Evolutionary conservation across 345 rosid species (phyloP).

Genomic region (Populus simonii): DNA sequence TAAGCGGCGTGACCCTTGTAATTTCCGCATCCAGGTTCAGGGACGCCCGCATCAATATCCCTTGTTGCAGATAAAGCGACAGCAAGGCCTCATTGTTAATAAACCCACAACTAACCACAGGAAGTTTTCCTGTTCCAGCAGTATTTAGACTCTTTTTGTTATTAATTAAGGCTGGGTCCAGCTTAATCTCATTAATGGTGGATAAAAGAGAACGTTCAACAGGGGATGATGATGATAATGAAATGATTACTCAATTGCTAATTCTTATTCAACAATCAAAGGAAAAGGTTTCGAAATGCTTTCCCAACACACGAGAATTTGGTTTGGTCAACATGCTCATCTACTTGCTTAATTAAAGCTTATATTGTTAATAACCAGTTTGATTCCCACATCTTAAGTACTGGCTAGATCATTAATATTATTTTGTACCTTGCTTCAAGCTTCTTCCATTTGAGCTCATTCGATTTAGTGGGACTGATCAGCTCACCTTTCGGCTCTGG

Average conservation of each 20-base stretch:
- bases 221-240: slow-evolving; percentile 9
- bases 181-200: neutral
- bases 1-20: too few relatives aligned
- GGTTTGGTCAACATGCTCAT: neutral
- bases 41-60: too few relatives aligned
- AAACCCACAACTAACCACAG: neutral
- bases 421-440: slow-evolving; percentile 2
- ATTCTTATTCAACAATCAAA: neutral
- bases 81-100: neutral
- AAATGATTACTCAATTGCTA: slow-evolving; percentile 9
- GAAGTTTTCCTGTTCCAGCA: neutral
- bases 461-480: slow-evolving; percentile 7
- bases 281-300: neutral
- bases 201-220: neutral
- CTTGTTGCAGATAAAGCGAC: neutral
- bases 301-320: neutral
- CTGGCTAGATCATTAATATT: neutral
- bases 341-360: neutral
- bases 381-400: neutral
- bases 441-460: neutral
- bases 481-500: slow-evolving; percentile 15
- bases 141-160: neutral
- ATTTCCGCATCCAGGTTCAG: too few relatives aligned
- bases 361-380: neutral
- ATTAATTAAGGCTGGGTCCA: neutral